Base-by-base conservation (phyloP, 2,329 filamentous ascomycete genomes). In the Cyanodermella asteris region DNA sequence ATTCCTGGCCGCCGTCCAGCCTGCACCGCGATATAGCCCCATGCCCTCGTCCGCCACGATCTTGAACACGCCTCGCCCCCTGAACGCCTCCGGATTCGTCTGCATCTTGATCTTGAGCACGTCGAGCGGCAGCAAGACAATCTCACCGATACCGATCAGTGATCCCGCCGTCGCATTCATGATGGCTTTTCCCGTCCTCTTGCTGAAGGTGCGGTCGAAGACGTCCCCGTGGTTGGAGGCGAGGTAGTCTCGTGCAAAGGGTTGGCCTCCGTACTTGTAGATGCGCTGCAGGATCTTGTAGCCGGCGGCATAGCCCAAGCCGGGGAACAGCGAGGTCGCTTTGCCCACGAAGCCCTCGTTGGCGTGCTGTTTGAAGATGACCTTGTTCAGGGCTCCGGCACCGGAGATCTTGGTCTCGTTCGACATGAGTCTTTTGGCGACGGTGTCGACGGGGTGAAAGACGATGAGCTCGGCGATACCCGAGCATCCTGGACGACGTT, bases 31-130 rank as follows among this genome's bases (percentile, higher is more conserved):
- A 59, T 97, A 97, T 25, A 97, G 57, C 24, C 81, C 81, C 43
- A 94, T 90, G 18, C 87, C 87, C 52, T 97, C 87, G 45, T 97
- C 87, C 30, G 67, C 64, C 33, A 97, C 64, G 36, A 97, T 94
- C 53, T 64, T 73, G 46, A 94, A 56, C 31, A 97, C 62, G 33
- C 87, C 87, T 42, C 87, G 76, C 39, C 84, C 84, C 38, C 81
- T 70, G 70, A 97, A 97, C 18, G 87, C 82, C 46, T 94, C 87
- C 20, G 87, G 87, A 61, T 97, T 97, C 38, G 87, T 97, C 59
- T 97, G 87, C 42, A 87, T 72, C 67, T 97, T 97, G 59, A 97
- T 97, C 67, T 97, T 97, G 34, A 97, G 66, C 19, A 97, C 84
- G 41, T 97, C 87, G 32, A 97, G 68, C 20, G 87, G 87, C 20